Percentiles rank a stretch among this genome's conserved stretches.
Evolutionary conservation across 257 asterid genomes (phyloP).

Genomic region (Eucommia ulmoides): DNA sequence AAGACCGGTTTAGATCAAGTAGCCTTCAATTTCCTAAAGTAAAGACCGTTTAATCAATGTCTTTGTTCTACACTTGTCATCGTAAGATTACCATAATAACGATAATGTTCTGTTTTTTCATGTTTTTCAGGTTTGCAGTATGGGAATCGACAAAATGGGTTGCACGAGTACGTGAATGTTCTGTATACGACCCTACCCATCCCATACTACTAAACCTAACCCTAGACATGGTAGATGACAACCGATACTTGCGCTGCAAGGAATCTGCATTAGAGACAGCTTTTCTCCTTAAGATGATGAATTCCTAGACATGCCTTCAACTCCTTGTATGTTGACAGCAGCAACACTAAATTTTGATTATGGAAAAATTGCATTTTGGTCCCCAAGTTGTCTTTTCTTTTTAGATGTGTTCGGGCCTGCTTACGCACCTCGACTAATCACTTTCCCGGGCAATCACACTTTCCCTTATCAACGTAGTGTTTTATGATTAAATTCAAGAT

Average conservation of each 20-base stretch:
- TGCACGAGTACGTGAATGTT: conserved; percentile 68
- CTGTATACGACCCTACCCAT: conserved; percentile 61
- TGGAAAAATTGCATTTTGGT: too few species aligned
- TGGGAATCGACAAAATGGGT: conserved; percentile 97
- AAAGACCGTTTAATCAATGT: not conserved
- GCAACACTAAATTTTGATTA: too few species aligned
- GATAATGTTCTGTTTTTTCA: not conserved
- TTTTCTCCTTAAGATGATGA: conserved; percentile 62
- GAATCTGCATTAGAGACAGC: conserved; percentile 82
- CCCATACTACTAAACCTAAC: conserved; percentile 73
- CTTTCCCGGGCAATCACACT: too few species aligned
- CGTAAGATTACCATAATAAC: not conserved
- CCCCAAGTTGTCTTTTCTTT: too few species aligned
- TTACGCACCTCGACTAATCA: too few species aligned
- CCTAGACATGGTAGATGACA: conserved; percentile 71
- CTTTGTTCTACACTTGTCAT: too few species aligned
- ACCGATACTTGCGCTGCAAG: conserved; percentile 68
- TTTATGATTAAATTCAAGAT: too few species aligned
- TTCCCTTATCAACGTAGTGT: too few species aligned
- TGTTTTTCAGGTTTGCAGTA: conserved; percentile 73
- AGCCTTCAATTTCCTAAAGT: not conserved
- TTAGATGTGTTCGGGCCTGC: too few species aligned
- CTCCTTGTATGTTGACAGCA: too few species aligned
- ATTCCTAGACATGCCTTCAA: too few species aligned
- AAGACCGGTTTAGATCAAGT: not conserved